Base-by-base conservation (phyloP, 345 rosid genomes). In the Hibiscus syriacus region DNA sequence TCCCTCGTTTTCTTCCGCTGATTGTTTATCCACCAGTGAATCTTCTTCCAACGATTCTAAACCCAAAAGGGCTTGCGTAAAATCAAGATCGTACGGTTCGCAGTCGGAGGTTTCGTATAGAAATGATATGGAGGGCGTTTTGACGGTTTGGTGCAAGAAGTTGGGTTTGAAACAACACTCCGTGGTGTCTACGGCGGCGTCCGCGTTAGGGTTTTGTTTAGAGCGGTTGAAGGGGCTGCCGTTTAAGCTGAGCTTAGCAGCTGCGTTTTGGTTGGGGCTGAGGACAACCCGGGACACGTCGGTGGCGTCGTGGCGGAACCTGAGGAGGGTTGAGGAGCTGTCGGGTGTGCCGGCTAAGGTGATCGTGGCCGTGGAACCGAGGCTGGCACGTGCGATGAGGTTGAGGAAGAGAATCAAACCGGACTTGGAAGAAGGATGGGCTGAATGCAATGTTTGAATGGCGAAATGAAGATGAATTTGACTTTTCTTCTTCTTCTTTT, bases 261-360 rank as follows among this genome's bases (percentile, higher is more conserved):
- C 79, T 64, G 61, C 85, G 73, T 81, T 81, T 70, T 84, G 83
- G 87, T 13, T 74, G 32, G 85, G 78, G 34, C 29, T 81, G 74
- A 72, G 74, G 59, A 27, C 46, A 62, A 36, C 49, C 10, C 34
- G 66, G 55, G 74, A 55, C 64, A 57, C 6, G 25, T 54, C 77
- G 5, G 0, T 23, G 0, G 29, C 73, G 12, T 67, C 78, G 83
- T 57, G 75, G 70, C 76, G 61, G 70, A 73, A 71, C 66, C 77
- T 77, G 72, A 70, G 52, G 73, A 73, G 63, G 67, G 45, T 84
- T 26, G 84, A 73, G 71, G 74, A 49, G 30, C 53, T 70, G 0
- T 75, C 82, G 0, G 84, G 85, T 9, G 82, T 84, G 29, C 82
- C 85, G 53, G 68, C 62, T 5, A 80, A 78, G 75, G 56, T 81